phyloP scores from a whole-genome alignment of 179 eudicot species.

The Beta macrorhiza region DNA sequence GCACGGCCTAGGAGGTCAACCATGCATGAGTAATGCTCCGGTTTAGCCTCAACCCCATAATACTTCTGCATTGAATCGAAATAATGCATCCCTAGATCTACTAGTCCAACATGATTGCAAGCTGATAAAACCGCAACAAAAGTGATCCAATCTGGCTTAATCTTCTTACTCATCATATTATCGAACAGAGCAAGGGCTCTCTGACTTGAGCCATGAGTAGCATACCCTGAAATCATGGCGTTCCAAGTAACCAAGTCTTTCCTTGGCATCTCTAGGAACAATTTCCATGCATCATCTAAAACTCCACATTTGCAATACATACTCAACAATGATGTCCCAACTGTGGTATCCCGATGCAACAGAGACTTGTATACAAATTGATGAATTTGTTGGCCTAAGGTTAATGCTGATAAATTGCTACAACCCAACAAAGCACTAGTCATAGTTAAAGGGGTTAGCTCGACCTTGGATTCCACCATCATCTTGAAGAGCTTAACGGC shows the following conservation, averaged over 20 bases:
- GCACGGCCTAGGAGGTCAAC: slow-evolving; percentile 84
- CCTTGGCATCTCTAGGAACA: slow-evolving; percentile 54
- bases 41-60: slow-evolving; percentile 47
- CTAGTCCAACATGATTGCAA: slow-evolving; percentile 78
- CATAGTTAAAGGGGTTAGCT: slow-evolving; percentile 55
- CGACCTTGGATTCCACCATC: slow-evolving; percentile 49
- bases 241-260: slow-evolving; percentile 81
- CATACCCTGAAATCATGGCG: slow-evolving; percentile 82
- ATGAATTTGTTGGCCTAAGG: slow-evolving; percentile 75
- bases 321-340: slow-evolving; percentile 73
- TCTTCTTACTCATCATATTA: slow-evolving; percentile 44
- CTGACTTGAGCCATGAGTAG: slow-evolving; percentile 62
- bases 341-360: slow-evolving; percentile 50
- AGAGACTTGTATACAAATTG: slow-evolving; percentile 54
- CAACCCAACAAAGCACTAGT: slow-evolving; percentile 74
- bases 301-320: slow-evolving; percentile 89
- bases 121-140: slow-evolving; percentile 77
- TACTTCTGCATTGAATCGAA: slow-evolving; percentile 61
- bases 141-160: slow-evolving; percentile 71
- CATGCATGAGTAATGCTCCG: slow-evolving; percentile 80
- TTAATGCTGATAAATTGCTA: slow-evolving; percentile 65
- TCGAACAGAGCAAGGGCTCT: slow-evolving; percentile 61
- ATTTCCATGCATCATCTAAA: slow-evolving; percentile 54
- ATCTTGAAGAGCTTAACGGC: slow-evolving; percentile 59
- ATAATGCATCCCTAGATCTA: slow-evolving; percentile 57